Evolutionary conservation across 2,329 filamentous ascomycete species (phyloP).

Genomic region (Xylaria sp.): DNA sequence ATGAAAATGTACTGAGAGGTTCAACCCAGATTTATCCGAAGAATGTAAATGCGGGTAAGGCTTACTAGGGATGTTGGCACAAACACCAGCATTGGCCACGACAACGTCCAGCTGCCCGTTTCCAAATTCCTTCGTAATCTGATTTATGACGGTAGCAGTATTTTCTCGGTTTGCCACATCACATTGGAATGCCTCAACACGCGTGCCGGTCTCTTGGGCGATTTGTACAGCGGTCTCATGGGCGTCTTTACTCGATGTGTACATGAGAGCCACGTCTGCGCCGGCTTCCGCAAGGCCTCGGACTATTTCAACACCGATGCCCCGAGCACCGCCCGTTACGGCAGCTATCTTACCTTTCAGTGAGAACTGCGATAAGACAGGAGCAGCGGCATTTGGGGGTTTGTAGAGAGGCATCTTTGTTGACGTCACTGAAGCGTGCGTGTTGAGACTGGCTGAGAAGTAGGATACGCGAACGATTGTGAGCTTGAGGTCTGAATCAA

Average conservation of each 20-base stretch:
- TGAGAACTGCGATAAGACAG: conserved; percentile 49
- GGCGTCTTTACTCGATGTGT: conserved; percentile 47
- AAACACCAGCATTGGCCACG: conserved; percentile 56
- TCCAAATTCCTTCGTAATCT: conserved; percentile 51
- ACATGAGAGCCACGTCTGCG: conserved; percentile 48
- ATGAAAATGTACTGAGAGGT: not conserved
- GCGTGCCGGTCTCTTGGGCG: conserved; percentile 23
- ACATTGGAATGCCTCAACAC: conserved; percentile 39
- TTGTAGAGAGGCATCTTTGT: conserved; percentile 31
- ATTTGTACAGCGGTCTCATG: conserved; percentile 39
- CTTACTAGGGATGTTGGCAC: conserved; percentile 48
- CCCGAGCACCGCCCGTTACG: conserved; percentile 47
- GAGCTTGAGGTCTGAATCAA: too few relatives aligned
- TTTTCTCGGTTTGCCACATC: conserved; percentile 49
- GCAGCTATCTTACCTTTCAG: conserved; percentile 46
- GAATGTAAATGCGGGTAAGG: not conserved
- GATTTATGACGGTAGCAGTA: conserved; percentile 48
- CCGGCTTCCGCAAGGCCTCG: conserved; percentile 47
- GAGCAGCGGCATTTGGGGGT: conserved; percentile 44
- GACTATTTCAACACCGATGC: conserved; percentile 49
- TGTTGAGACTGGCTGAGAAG: not conserved
- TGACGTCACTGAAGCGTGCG: not conserved
- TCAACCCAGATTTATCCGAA: not conserved
- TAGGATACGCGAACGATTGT: not conserved
- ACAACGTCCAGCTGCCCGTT: conserved; percentile 53